Conservation (phyloP, 1,284 basidiomycete genomes). For the Sporisorium graminicola region DNA sequence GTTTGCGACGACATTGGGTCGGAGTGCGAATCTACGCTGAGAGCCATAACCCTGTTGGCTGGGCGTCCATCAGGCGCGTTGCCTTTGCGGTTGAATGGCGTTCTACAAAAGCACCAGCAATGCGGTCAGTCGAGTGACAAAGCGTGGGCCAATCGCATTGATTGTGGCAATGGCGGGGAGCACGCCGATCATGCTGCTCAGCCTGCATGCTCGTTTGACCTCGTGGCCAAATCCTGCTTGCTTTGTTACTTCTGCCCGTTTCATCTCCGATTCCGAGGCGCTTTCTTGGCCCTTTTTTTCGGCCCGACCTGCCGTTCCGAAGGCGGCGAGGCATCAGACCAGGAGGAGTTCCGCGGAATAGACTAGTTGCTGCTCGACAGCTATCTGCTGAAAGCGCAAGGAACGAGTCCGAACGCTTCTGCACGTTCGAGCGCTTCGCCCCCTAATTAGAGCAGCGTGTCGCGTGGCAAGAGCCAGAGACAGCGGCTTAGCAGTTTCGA, state of each 20-base stretch:
- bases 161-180: not conserved
- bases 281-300: not conserved
- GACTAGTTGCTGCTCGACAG: too few relatives aligned
- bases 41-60: not conserved
- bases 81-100: constrained; percentile 2
- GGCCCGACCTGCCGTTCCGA: not conserved
- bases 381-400: too few relatives aligned
- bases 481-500: too few relatives aligned
- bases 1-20: constrained; percentile 23
- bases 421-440: too few relatives aligned
- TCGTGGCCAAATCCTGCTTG: not conserved
- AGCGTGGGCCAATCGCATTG: too few relatives aligned
- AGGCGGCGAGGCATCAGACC: not conserved
- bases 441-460: too few relatives aligned
- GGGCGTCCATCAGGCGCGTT: not conserved
- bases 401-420: too few relatives aligned
- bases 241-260: not conserved
- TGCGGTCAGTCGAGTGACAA: too few relatives aligned
- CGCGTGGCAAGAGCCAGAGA: too few relatives aligned
- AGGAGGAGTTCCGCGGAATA: too few relatives aligned
- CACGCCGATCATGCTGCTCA: not conserved
- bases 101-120: not conserved
- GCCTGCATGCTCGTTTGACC: not conserved
- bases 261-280: constrained; percentile 3
- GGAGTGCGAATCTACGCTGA: constrained; percentile 16